These are phyloP conservation scores for Alternaria ethzedia DNA, from an alignment of 2,329 filamentous ascomycete species.

Conservation along the genomic window DNA sequence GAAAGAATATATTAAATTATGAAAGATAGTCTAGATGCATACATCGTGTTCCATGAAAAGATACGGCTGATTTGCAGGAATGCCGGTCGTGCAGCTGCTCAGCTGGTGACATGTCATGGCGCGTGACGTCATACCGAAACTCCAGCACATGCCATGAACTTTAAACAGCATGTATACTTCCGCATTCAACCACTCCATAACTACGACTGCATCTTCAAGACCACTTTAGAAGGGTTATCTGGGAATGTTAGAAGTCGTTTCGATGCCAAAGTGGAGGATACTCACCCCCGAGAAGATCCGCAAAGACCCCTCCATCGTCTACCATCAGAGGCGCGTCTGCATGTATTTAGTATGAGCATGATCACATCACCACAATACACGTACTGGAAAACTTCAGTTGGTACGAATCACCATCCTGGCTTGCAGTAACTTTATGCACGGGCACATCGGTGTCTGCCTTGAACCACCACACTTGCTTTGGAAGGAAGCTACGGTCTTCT, in stretches of 20 bases:
- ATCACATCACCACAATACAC: not conserved
- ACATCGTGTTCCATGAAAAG: not conserved
- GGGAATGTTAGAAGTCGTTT: not conserved
- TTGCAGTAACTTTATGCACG: slow-evolving; percentile 24
- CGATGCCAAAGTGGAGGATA: not conserved
- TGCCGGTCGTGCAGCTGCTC: not conserved
- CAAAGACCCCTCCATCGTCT: slow-evolving; percentile 15
- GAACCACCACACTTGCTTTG: slow-evolving; percentile 33
- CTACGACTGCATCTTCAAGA: slow-evolving; percentile 8
- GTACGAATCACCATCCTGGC: slow-evolving; percentile 20
- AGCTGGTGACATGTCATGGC: not conserved
- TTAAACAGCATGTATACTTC: not conserved
- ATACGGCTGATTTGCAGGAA: not conserved
- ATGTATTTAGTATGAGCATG: not conserved
- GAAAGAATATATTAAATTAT: not conserved
- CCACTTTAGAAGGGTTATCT: slow-evolving; percentile 1
- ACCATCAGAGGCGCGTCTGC: slow-evolving; percentile 18
- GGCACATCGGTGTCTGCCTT: slow-evolving; percentile 18
- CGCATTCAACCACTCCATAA: not conserved
- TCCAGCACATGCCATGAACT: not conserved
- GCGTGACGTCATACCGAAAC: not conserved
- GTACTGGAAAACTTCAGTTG: slow-evolving; percentile 24
- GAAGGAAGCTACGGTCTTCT: slow-evolving; percentile 27
- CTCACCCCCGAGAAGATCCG: slow-evolving; percentile 21
- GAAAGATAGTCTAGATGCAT: not conserved